Base-by-base conservation (phyloP, 257 asterid species). In the Nicotiana benthamiana region DNA sequence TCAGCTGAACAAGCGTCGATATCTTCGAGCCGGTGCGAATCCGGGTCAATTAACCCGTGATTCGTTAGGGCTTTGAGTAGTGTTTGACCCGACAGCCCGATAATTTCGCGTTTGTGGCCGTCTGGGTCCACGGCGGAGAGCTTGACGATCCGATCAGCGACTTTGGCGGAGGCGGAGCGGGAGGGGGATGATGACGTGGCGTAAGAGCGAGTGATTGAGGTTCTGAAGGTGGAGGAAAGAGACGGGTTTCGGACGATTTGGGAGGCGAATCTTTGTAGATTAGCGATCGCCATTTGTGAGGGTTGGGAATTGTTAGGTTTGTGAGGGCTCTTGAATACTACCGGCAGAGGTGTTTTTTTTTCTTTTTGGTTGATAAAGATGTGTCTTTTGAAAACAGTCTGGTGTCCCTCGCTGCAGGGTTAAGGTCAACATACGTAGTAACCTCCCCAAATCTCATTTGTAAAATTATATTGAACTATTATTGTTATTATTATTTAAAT, bases 1-100 rank as follows among this genome's bases (percentile, higher is more conserved):
- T 95, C 98, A 32, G 99, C 92, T 20, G 99, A 95, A 86, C 98
- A 95, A 79, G 98, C 97, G 28, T 95, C 97, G 85, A 91, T 92
- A 75, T 94, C 98, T 86, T 94, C 98, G 46, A 91, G 94, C 2
- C 97, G 91, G 82, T 95, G 98, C 57, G 99, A 93, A 9, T 88
- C 98, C 46, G 97, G 97, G 82, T 95, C 98, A 80, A 95, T 93
- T 57, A 95, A 75, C 27, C 98, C 97, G 83, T 86, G 82, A 81
- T 95, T 89, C 59, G 86, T 67, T 88, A 93, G 75, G 9, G 99
- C 97, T 86, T 88, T 92, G 74, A 95, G 97, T 17, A 95, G 91
- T 9, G 97, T 95, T 11, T 93, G 97, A 2, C 97, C 98, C 22
- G 94, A 81, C 28, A 95, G 92, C 9, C 97, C 98, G 13, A 88